Conservation (phyloP, 2,329 filamentous ascomycete genomes). For the Fusarium sp. region DNA sequence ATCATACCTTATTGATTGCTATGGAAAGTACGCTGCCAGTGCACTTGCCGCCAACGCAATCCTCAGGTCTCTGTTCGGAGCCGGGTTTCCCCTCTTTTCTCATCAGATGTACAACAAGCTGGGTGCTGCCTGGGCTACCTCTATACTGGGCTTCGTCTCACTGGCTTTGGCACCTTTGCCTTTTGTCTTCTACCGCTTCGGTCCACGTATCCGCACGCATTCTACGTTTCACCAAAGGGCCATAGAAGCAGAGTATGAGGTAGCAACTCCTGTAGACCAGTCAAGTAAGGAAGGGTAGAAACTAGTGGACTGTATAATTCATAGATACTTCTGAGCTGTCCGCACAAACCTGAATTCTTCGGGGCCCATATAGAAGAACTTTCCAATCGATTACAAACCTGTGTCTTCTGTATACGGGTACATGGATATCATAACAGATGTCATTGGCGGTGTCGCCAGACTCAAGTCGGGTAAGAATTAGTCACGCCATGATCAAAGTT, state of each 20-base stretch:
- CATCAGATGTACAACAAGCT: not conserved
- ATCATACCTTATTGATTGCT: slow-evolving; percentile 23
- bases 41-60: slow-evolving; percentile 11
- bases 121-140: not conserved
- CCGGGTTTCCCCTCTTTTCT: slow-evolving; percentile 19
- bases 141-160: not conserved
- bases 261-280: not conserved
- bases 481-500: too few relatives aligned
- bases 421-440: too few relatives aligned
- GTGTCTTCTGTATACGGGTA: too few relatives aligned
- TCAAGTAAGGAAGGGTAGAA: not conserved
- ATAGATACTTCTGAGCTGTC: too few relatives aligned
- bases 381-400: too few relatives aligned
- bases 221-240: not conserved
- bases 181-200: not conserved
- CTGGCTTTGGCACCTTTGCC: not conserved
- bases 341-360: too few relatives aligned
- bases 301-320: too few relatives aligned
- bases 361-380: too few relatives aligned
- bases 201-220: not conserved
- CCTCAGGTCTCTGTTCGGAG: slow-evolving; percentile 18
- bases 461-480: too few relatives aligned
- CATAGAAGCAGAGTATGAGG: not conserved
- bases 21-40: slow-evolving; percentile 20
- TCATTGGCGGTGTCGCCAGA: too few relatives aligned